Evolutionary conservation across 257 asterid species (phyloP).

Genomic region (Gynochthodes officinalis): DNA sequence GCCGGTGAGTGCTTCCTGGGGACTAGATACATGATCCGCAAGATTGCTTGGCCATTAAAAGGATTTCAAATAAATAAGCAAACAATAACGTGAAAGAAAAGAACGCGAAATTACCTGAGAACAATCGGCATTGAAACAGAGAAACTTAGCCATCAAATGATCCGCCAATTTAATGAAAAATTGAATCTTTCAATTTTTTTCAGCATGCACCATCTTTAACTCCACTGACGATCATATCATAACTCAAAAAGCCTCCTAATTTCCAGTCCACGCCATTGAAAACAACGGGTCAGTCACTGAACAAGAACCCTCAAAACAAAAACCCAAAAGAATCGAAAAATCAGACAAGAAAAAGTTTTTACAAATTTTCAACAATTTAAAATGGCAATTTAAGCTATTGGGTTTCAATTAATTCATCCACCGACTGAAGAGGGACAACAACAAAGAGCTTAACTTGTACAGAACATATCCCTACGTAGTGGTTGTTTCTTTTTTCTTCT

Average conservation of each 20-base stretch:
- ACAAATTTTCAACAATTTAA: constrained; percentile 5
- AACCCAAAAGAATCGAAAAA: constrained; percentile 1
- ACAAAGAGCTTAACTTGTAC: constrained; percentile 12
- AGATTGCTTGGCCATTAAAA: background rate
- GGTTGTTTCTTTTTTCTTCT: constrained; percentile 17
- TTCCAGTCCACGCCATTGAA: constrained; percentile 9
- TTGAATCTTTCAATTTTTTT: constrained; percentile 1
- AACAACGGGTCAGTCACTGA: constrained; percentile 8
- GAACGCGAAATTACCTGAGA: constrained; percentile 27
- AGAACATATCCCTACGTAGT: background rate
- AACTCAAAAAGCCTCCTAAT: constrained; percentile 6
- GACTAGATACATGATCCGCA: constrained; percentile 9
- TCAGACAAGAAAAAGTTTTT: background rate
- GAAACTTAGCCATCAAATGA: constrained; percentile 29
- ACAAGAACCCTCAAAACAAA: constrained; percentile 13
- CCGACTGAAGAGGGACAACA: constrained; percentile 7
- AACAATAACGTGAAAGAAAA: background rate
- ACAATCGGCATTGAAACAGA: constrained; percentile 33
- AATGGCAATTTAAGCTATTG: background rate
- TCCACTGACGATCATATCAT: constrained; percentile 22
- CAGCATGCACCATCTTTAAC: constrained; percentile 20
- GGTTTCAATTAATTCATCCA: constrained; percentile 19
- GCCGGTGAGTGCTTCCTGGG: background rate
- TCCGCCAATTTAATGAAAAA: constrained; percentile 14
- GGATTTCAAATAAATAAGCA: background rate